These are phyloP conservation scores for Eucalyptus shirleyi DNA, from an alignment of 345 rosid genomes.

Conservation along the genomic window DNA sequence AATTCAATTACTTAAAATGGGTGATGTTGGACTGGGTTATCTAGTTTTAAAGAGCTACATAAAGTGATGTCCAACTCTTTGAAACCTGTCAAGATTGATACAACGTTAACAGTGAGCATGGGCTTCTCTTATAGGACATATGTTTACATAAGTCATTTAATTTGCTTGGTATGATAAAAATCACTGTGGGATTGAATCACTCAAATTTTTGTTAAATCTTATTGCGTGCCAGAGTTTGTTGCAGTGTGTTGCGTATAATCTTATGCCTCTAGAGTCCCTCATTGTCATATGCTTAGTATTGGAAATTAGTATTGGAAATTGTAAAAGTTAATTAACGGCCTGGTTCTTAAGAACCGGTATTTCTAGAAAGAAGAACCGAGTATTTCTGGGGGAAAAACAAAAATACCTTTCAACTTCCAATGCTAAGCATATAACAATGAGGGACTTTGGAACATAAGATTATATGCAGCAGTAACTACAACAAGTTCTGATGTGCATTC, in stretches of 20 bases:
- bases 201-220: conserved; percentile 31
- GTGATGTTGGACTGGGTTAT: conserved; percentile 63
- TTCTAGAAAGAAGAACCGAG: too few species aligned
- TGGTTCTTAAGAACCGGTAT: too few species aligned
- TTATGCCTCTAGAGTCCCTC: conserved; percentile 63
- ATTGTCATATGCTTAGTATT: conserved; percentile 41
- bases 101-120: conserved; percentile 31
- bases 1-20: conserved; percentile 43
- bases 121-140: background rate
- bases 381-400: too few species aligned
- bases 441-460: conserved; percentile 64
- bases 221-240: conserved; percentile 32
- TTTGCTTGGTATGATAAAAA: background rate
- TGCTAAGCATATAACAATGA: conserved; percentile 40
- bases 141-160: background rate
- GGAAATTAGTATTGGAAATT: conserved; percentile 32
- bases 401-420: conserved; percentile 9
- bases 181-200: background rate
- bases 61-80: conserved; percentile 5
- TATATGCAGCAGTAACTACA: conserved; percentile 44
- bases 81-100: conserved; percentile 42
- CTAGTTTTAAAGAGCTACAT: conserved; percentile 47
- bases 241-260: conserved; percentile 55
- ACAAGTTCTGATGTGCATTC: conserved; percentile 42
- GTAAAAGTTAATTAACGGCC: conserved; percentile 24